These are phyloP conservation scores for Hypomontagnella monticulosa DNA, from an alignment of 495 filamentous ascomycete species.

Conservation along the genomic window DNA sequence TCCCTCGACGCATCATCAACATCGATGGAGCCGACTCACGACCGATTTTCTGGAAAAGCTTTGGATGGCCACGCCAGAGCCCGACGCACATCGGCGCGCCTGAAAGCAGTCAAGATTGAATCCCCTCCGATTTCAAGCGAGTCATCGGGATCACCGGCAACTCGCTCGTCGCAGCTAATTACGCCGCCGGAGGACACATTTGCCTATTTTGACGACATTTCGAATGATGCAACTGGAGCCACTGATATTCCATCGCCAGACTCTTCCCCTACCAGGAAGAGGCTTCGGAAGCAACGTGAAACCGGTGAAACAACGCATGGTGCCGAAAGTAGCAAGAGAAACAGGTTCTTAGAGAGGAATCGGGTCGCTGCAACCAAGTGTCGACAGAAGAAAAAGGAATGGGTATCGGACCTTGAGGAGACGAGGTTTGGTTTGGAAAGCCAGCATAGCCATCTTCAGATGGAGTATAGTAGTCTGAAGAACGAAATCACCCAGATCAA, in stretches of 20 bases:
- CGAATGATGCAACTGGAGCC: constrained; percentile 2
- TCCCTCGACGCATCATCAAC: constrained; percentile 17
- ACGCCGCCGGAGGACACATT: constrained; percentile 19
- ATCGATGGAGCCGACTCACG: constrained; percentile 1
- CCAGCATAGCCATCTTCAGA: constrained; percentile 48
- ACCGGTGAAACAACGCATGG: not conserved
- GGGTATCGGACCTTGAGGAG: constrained; percentile 68
- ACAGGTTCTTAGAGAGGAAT: constrained; percentile 78
- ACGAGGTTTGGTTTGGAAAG: constrained; percentile 53
- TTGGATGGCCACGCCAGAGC: not conserved
- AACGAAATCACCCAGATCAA: constrained; percentile 64
- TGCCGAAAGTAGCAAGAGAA: constrained; percentile 47
- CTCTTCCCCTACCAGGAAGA: constrained; percentile 9
- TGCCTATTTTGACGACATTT: not conserved
- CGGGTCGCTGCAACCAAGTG: constrained; percentile 87
- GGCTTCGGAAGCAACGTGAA: constrained; percentile 19
- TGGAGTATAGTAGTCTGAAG: constrained; percentile 52
- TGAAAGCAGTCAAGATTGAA: constrained; percentile 22
- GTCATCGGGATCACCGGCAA: constrained; percentile 38
- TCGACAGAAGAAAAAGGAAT: constrained; percentile 85
- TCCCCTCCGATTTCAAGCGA: constrained; percentile 28
- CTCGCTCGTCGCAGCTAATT: constrained; percentile 35
- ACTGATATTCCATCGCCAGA: not conserved
- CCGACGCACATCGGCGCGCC: constrained; percentile 5
- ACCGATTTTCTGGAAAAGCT: not conserved